Conservation (phyloP, 208 protist genomes). For the Polymyxa betae region DNA sequence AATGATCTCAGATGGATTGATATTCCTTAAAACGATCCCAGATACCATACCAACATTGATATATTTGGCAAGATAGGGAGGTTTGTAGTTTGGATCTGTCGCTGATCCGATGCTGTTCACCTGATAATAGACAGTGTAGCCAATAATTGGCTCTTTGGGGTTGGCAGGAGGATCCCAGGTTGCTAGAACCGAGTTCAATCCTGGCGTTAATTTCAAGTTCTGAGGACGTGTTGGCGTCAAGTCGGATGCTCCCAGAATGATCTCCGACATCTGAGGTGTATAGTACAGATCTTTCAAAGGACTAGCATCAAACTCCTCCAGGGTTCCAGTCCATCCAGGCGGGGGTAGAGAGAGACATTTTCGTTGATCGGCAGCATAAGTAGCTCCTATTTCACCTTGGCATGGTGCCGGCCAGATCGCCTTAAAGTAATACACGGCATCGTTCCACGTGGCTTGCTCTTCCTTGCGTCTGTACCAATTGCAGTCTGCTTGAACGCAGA, state of each 20-base stretch:
- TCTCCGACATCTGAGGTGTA: conserved; percentile 1
- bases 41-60: conserved; percentile 38
- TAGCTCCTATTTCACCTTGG: not conserved
- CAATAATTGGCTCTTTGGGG: not conserved
- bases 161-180: not conserved
- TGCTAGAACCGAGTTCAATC: not conserved
- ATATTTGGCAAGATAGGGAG: not conserved
- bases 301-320: conserved; percentile 20
- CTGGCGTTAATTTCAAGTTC: conserved; percentile 14
- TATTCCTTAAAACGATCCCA: not conserved
- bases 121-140: conserved; percentile 48
- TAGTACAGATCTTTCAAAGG: conserved; percentile 41
- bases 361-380: conserved; percentile 36
- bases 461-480: conserved; percentile 18
- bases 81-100: not conserved
- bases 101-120: not conserved
- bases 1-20: not conserved
- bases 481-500: not conserved
- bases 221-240: not conserved
- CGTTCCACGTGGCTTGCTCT: not conserved
- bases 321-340: not conserved
- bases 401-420: conserved; percentile 49
- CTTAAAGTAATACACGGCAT: not conserved
- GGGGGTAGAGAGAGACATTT: not conserved
- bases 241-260: conserved; percentile 3